Conservation (phyloP, 23 red algal genomes). For the Gracilaria vermiculophylla region DNA sequence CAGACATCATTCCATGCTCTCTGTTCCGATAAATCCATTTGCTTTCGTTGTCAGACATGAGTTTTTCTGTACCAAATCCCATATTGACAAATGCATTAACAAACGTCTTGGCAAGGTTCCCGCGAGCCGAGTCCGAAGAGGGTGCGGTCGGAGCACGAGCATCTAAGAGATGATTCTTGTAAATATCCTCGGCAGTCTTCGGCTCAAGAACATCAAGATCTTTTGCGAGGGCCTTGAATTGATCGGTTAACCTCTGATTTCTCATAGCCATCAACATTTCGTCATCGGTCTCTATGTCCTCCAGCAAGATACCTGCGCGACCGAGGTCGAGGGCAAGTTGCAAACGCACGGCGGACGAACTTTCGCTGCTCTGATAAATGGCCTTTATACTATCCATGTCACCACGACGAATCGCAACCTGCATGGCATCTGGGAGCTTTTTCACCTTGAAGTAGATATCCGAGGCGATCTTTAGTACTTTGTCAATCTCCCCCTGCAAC, state of each 20-base stretch:
- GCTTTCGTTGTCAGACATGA: slow-evolving; percentile 72
- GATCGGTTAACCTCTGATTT: slow-evolving; percentile 73
- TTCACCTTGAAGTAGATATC: slow-evolving; percentile 73
- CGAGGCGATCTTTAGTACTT: slow-evolving; percentile 59
- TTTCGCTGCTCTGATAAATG: slow-evolving; percentile 50
- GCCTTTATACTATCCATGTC: slow-evolving; percentile 65
- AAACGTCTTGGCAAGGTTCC: slow-evolving; percentile 91
- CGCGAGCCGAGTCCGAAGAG: slow-evolving; percentile 81
- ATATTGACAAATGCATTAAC: slow-evolving; percentile 98
- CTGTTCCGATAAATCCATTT: slow-evolving; percentile 97
- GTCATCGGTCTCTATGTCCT: slow-evolving; percentile 87
- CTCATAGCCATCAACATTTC: slow-evolving; percentile 70
- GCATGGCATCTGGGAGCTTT: slow-evolving; percentile 66
- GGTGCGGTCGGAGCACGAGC: slow-evolving; percentile 35
- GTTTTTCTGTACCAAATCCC: slow-evolving; percentile 94
- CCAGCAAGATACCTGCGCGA: slow-evolving; percentile 62
- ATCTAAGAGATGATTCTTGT: slow-evolving; percentile 94
- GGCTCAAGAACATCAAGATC: slow-evolving; percentile 95
- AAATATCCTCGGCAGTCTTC: slow-evolving; percentile 96
- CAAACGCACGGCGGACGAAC: slow-evolving; percentile 35
- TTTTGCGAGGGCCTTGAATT: slow-evolving; percentile 76
- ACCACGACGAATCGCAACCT: slow-evolving; percentile 81
- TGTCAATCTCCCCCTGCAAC: slow-evolving; percentile 70
- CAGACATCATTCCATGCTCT: slow-evolving; percentile 96
- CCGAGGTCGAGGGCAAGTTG: slow-evolving; percentile 88